Conservation (phyloP, 1,284 basidiomycete genomes). For the Marasmius sp. region DNA sequence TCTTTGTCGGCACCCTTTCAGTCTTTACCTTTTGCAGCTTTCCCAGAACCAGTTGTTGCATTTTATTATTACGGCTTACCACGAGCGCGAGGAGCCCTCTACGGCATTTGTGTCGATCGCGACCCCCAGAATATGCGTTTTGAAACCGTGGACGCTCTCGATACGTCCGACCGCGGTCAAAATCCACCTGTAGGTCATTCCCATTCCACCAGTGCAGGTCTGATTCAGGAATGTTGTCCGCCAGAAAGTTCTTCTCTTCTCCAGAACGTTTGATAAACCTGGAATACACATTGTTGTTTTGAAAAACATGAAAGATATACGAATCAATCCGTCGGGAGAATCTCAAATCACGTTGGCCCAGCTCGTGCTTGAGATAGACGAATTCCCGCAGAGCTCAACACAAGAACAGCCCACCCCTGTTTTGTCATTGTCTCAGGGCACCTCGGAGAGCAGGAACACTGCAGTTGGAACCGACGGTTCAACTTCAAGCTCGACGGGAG, state of each 20-base stretch:
- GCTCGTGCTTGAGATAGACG: not conserved
- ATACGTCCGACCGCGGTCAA: not conserved
- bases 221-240: not conserved
- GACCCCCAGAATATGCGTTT: not conserved
- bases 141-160: not conserved
- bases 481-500: too few relatives aligned
- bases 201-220: not conserved
- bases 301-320: not conserved
- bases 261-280: not conserved
- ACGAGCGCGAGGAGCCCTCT: not conserved
- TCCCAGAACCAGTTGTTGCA: conserved; percentile 6
- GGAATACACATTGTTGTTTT: not conserved
- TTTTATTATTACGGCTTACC: not conserved
- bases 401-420: too few relatives aligned
- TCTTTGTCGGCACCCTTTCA: not conserved
- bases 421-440: too few relatives aligned
- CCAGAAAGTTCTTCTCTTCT: not conserved
- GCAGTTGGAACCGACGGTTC: too few relatives aligned
- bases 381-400: too few relatives aligned
- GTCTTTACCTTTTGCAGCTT: not conserved
- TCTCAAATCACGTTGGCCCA: not conserved
- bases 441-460: too few relatives aligned
- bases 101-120: not conserved
- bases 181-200: not conserved
- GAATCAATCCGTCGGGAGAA: not conserved